Base-by-base conservation (phyloP, 2,329 filamentous ascomycete genomes). In the Ophiobolus disseminans region DNA sequence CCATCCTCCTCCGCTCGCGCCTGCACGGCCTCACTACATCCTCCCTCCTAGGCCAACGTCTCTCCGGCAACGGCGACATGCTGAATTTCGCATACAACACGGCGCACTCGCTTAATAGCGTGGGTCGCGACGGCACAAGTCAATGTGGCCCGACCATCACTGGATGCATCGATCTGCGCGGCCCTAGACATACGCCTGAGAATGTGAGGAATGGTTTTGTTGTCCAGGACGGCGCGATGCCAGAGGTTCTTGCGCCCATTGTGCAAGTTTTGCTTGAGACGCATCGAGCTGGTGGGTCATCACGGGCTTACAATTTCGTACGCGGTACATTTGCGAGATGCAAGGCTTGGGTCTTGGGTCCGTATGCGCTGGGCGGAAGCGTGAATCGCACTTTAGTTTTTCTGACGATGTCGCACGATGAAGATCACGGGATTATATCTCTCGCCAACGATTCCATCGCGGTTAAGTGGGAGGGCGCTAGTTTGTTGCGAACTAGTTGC, bases 41-140 rank as follows among this genome's bases (percentile, higher is more conserved):
- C 56, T 73, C 80, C 13, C 74, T 76, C 36, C 74, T 87, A 7
- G 45, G 48, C 10, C 40, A 66, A 45, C 55, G 56, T 45, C 8
- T 86, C 79, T 84, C 82, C 58, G 85, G 85, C 2, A 88, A 88
- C 58, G 85, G 86, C 2, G 85, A 88, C 55, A 84, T 87, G 59
- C 66, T 88, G 13, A 81, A 80, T 2, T 88, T 87, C 66, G 85
- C 82, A 3, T 87, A 86, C 63, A 86, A 87, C 63, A 83, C 79
- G 2, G 75, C 86, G 32, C 69, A 80, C 4, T 70, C 78, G 11
- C 80, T 82, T 32, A 86, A 87, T 58, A 76, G 77, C 13, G 78
- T 87, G 39, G 85, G 83, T 5, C 75, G 72, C 10, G 67, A 77
- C 1, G 69, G 73, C n/a, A 78, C 80, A 36, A 76, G 78, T 31